Evolutionary conservation across 2,329 filamentous ascomycete genomes (phyloP).

Genomic region (Aspergillus ruber): DNA sequence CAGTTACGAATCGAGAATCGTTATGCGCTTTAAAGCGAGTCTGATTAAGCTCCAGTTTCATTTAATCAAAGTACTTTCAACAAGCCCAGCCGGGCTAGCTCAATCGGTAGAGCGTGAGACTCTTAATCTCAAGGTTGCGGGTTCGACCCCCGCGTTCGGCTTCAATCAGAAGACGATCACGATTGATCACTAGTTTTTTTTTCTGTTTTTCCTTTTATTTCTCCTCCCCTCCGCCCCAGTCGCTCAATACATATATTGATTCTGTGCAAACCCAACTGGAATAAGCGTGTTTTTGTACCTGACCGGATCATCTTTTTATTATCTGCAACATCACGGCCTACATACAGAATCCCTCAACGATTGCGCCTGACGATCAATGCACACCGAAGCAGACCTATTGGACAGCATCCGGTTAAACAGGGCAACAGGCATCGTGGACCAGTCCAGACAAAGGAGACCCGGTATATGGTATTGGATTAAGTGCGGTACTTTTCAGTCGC

Average conservation of each 20-base stretch:
- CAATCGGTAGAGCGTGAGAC: constrained; percentile 45
- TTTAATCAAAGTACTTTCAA: not conserved
- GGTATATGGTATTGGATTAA: not conserved
- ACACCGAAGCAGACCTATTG: not conserved
- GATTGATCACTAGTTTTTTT: too few species aligned
- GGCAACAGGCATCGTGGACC: not conserved
- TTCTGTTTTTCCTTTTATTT: not conserved
- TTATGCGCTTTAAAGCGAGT: too few species aligned
- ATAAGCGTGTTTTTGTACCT: too few species aligned
- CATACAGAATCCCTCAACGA: too few species aligned
- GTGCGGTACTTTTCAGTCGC: constrained; percentile 10
- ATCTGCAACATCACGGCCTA: too few species aligned
- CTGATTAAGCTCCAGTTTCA: too few species aligned
- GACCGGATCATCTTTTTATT: too few species aligned
- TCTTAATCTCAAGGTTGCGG: constrained; percentile 38
- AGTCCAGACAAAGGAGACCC: not conserved
- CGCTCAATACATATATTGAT: not conserved
- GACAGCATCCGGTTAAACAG: not conserved
- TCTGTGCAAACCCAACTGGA: not conserved
- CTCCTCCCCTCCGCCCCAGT: not conserved
- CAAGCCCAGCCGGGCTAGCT: constrained; percentile 37
- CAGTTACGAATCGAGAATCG: too few species aligned
- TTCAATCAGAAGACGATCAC: constrained; percentile 3
- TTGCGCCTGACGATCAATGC: not conserved
- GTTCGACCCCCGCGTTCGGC: constrained; percentile 36